A percentile compares a stretch with the other conserved stretches of the same genome.
phyloP scores from a whole-genome alignment of 2,329 filamentous ascomycete species.

The Plenodomus tracheiphilus region DNA sequence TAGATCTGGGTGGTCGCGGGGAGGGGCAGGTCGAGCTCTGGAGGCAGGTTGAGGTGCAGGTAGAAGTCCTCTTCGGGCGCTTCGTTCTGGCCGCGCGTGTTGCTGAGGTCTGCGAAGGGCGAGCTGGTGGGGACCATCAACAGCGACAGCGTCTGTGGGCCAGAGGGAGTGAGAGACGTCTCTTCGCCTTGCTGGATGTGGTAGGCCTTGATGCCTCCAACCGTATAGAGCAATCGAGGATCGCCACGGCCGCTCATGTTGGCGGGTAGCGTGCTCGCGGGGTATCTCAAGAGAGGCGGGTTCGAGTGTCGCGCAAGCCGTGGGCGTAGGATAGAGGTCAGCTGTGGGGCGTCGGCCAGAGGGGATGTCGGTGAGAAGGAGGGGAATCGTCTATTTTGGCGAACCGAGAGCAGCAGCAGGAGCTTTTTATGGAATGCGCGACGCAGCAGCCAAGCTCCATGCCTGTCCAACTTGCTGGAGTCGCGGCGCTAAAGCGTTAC shows the following conservation, averaged over 20 bases:
- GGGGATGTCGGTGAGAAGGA: slow-evolving; percentile 3
- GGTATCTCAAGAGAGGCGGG: slow-evolving; percentile 5
- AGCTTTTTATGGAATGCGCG: background rate
- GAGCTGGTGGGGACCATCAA: slow-evolving; percentile 94
- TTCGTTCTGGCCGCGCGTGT: slow-evolving; percentile 60
- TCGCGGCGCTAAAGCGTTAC: background rate
- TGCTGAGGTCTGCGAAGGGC: slow-evolving; percentile 61
- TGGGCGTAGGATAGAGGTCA: background rate
- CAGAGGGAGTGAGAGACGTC: slow-evolving; percentile 77
- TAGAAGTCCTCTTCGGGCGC: slow-evolving; percentile 80
- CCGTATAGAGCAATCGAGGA: slow-evolving; percentile 59
- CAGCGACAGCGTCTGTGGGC: slow-evolving; percentile 87
- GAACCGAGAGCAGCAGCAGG: background rate
- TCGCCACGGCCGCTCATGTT: slow-evolving; percentile 57
- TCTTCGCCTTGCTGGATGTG: slow-evolving; percentile 89
- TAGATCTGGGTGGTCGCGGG: slow-evolving; percentile 97
- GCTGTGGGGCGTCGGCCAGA: background rate
- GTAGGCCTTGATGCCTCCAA: slow-evolving; percentile 87
- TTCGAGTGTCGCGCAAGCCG: background rate
- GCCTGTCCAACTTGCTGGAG: slow-evolving; percentile 1
- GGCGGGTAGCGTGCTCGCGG: slow-evolving; percentile 12
- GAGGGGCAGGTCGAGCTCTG: slow-evolving; percentile 89
- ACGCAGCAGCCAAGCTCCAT: background rate
- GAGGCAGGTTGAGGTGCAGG: slow-evolving; percentile 89
- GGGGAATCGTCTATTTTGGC: slow-evolving; percentile 19